Evolutionary conservation across 1,284 basidiomycete species (phyloP).

Genomic region (Volvariella surrecta): DNA sequence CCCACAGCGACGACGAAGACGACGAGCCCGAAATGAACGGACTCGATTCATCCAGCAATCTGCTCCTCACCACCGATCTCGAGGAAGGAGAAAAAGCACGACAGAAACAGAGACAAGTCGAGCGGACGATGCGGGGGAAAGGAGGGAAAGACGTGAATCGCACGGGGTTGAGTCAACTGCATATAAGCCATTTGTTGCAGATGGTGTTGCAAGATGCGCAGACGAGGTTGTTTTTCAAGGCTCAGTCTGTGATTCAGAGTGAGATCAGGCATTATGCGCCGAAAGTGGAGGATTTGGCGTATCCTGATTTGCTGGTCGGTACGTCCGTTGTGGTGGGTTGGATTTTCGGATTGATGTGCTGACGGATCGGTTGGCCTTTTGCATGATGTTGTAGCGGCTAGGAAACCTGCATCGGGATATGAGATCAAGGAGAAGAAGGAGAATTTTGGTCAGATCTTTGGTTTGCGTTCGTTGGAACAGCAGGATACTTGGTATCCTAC

Average conservation of each 20-base stretch:
- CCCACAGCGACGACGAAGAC: slow-evolving; percentile 26
- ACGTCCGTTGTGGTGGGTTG: slow-evolving; percentile 15
- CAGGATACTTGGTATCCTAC: slow-evolving; percentile 89
- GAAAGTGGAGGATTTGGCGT: slow-evolving; percentile 71
- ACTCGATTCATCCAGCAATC: slow-evolving; percentile 18
- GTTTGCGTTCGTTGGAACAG: slow-evolving; percentile 61
- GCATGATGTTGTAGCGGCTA: slow-evolving; percentile 25
- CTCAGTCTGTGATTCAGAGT: slow-evolving; percentile 80
- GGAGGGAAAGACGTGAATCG: too few species aligned
- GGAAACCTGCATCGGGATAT: slow-evolving; percentile 30
- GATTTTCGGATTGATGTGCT: slow-evolving; percentile 5
- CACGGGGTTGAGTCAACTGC: slow-evolving; percentile 40
- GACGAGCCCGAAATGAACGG: slow-evolving; percentile 7
- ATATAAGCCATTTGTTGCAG: slow-evolving; percentile 60
- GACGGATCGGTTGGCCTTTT: too few species aligned
- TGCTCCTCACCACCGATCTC: slow-evolving; percentile 28
- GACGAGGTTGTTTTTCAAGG: slow-evolving; percentile 89
- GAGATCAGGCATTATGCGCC: slow-evolving; percentile 81
- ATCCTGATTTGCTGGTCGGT: slow-evolving; percentile 73
- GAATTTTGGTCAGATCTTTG: slow-evolving; percentile 57
- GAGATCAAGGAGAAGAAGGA: slow-evolving; percentile 54
- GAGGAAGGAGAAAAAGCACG: slow-evolving; percentile 16
- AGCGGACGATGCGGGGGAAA: too few species aligned
- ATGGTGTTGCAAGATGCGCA: slow-evolving; percentile 93
- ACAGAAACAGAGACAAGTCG: too few species aligned